Conservation (phyloP, 2,329 filamentous ascomycete genomes). For the Fusarium chaquense region DNA sequence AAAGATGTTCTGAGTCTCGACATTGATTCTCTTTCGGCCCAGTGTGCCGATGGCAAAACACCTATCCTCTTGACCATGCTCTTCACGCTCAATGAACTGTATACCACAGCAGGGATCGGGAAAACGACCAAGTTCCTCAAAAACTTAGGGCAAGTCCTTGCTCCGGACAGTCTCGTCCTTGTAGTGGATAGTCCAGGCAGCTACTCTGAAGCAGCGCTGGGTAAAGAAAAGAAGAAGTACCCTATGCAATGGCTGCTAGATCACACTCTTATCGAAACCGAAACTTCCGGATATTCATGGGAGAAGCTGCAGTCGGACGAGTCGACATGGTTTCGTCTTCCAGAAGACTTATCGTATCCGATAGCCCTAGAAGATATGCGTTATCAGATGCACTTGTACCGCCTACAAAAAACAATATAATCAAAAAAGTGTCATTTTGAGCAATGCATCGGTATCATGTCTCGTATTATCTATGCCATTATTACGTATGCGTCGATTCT, state of each 20-base stretch:
- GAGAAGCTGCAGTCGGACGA: constrained; percentile 80
- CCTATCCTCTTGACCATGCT: constrained; percentile 80
- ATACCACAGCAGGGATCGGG: constrained; percentile 77
- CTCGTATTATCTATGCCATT: constrained; percentile 25
- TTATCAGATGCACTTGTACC: constrained; percentile 90
- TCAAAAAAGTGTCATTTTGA: constrained; percentile 9
- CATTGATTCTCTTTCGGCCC: constrained; percentile 48
- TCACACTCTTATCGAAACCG: constrained; percentile 73
- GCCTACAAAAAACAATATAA: constrained; percentile 47
- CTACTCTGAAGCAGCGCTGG: constrained; percentile 85
- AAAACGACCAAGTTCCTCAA: constrained; percentile 83
- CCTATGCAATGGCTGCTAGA: constrained; percentile 96
- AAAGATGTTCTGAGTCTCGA: constrained; percentile 62
- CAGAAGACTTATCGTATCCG: constrained; percentile 77
- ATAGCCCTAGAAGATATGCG: constrained; percentile 94
- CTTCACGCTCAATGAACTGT: constrained; percentile 97
- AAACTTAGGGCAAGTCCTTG: constrained; percentile 69
- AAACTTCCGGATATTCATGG: constrained; percentile 68
- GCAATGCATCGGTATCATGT: constrained; percentile 36
- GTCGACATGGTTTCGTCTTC: constrained; percentile 85
- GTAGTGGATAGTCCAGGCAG: constrained; percentile 94
- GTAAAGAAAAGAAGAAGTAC: constrained; percentile 74
- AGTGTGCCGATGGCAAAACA: constrained; percentile 48
- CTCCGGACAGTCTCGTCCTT: constrained; percentile 75
- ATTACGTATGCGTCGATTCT: constrained; percentile 12